phyloP scores from a whole-genome alignment of 139 green algal genomes.

The Eudorina sp. region DNA sequence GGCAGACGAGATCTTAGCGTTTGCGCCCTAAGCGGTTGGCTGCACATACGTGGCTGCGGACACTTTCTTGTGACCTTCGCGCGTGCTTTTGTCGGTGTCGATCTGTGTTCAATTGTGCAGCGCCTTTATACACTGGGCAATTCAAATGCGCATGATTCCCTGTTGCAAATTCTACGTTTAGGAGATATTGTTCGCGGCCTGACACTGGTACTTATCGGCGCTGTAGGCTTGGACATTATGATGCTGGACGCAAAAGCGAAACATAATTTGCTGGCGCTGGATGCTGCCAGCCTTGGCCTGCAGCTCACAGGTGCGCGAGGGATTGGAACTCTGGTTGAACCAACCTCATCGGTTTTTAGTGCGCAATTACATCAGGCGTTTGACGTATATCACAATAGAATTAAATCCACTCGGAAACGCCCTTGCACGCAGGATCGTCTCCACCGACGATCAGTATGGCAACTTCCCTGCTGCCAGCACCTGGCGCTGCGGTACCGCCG shows the following conservation, averaged over 20 bases:
- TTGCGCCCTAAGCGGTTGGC: no score
- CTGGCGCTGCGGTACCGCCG: neutral
- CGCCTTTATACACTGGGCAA: no score
- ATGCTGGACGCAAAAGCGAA: constrained; percentile 33
- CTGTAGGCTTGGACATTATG: neutral
- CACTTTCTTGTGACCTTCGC: neutral
- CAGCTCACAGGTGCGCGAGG: neutral
- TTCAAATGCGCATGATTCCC: no score
- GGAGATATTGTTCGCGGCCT: no score
- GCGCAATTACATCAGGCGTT: no score
- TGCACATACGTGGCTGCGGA: constrained; percentile 9
- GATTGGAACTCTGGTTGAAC: neutral
- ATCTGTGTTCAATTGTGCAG: no score
- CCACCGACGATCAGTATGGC: neutral
- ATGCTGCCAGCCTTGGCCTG: constrained; percentile 24
- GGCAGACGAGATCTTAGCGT: no score
- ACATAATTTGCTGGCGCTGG: constrained; percentile 34
- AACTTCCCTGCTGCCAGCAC: neutral
- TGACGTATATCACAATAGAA: no score
- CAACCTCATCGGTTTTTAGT: no score
- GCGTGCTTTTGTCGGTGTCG: no score
- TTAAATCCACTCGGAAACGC: no score
- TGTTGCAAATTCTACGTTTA: no score
- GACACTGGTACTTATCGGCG: neutral
- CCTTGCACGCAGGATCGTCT: neutral